Evolutionary conservation across 208 protist species (phyloP), one percentile per base, ranked within the genome.

Genomic region (Trypanosoma vivax): DNA sequence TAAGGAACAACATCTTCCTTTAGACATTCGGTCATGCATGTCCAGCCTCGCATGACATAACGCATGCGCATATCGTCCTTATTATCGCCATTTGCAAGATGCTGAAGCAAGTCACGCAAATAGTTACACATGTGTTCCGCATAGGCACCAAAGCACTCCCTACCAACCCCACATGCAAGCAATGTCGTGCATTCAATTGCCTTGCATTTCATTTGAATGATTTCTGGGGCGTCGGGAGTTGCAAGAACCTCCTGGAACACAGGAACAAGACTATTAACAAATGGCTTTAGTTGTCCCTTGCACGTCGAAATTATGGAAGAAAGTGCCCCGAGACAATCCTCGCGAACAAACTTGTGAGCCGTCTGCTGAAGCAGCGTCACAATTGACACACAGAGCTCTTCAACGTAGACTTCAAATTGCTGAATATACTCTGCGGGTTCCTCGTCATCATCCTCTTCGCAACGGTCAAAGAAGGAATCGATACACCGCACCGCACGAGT

Each of bases 21-120:
- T 18, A 94, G 73, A 52, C 82, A 92, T 55, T 94, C 82, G 42
- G 84, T 76, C 88, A 94, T 94, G 65, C 83, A 92, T 0, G 81
- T 88, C 83, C 83, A 94, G 3, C 83, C 88, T 33, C 88, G 88
- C 56, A 92, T 69, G 38, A 92, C 72, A 45, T 79, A 90, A 16
- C 79, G 80, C 14, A 75, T 68, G 27, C 81, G 72, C 35, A 66
- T 74, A 50, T 92, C 88, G 45, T 90, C 77, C 23, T 77, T 82
- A 11, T 67, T 58, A 14, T 82, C 50, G 9, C 70, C 75, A 23
- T 45, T 43, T 21, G 65, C 47, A 38, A 50, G 3, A 23, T 53
- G 45, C 63, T 77, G 21, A 70, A 68, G 40, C 45, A 55, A 35
- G 18, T 62, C 41, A 18, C 50, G 61, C 29, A 94, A 68, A 55